Percentiles rank a stretch among this genome's conserved stretches.
Evolutionary conservation across 2,329 filamentous ascomycete species (phyloP).

Genomic region (Xylaria multiplex): DNA sequence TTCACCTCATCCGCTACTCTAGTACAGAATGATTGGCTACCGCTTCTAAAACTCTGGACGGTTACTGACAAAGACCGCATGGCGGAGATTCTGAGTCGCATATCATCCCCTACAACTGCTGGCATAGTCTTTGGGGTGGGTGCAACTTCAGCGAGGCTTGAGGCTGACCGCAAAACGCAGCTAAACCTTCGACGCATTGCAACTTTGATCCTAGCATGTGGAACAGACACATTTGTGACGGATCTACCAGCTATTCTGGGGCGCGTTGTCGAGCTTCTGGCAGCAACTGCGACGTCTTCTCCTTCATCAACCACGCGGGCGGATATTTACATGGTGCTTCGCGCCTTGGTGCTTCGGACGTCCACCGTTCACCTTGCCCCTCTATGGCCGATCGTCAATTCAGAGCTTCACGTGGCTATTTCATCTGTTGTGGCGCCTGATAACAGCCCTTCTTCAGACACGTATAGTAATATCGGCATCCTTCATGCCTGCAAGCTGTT

Average conservation of each 20-base stretch:
- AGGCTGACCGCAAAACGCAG: constrained; percentile 93
- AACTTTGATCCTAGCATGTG: constrained; percentile 79
- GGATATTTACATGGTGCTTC: constrained; percentile 88
- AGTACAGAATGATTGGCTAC: constrained; percentile 80
- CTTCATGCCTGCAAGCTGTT: constrained; percentile 94
- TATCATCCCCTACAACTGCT: constrained; percentile 87
- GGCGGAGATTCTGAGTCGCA: constrained; percentile 79
- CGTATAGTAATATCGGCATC: constrained; percentile 79
- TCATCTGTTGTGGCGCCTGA: constrained; percentile 77
- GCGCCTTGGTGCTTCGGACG: constrained; percentile 81
- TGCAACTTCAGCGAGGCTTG: constrained; percentile 89
- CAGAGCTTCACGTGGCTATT: constrained; percentile 83
- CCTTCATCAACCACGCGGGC: constrained; percentile 89
- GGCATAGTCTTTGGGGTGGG: constrained; percentile 99
- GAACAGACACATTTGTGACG: constrained; percentile 80
- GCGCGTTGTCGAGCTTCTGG: constrained; percentile 86
- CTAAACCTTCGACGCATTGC: constrained; percentile 86
- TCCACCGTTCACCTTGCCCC: constrained; percentile 82
- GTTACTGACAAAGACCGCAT: constrained; percentile 89
- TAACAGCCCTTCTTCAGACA: constrained; percentile 71
- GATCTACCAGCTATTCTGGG: constrained; percentile 80
- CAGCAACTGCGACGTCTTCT: constrained; percentile 85
- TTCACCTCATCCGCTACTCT: constrained; percentile 76
- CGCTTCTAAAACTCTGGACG: constrained; percentile 84
- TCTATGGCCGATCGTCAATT: constrained; percentile 90